Conservation (phyloP, 805 yeast species). For the Kregervanrija pseudodelftensis region DNA sequence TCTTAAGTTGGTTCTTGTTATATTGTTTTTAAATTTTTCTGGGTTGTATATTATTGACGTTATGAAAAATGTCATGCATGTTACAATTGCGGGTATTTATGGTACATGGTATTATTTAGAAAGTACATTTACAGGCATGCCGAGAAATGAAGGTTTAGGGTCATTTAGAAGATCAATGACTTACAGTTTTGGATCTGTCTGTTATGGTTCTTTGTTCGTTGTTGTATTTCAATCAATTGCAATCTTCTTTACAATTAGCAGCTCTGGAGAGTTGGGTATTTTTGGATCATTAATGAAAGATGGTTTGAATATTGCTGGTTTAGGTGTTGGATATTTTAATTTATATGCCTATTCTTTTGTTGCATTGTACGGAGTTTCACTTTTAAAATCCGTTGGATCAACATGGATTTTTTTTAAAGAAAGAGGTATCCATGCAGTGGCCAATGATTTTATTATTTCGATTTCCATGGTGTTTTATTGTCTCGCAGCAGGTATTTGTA, state of each 20-base stretch:
- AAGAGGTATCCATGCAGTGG: slow-evolving; percentile 76
- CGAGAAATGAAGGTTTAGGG: slow-evolving; percentile 71
- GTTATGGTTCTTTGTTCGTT: slow-evolving; percentile 72
- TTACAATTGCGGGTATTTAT: slow-evolving; percentile 75
- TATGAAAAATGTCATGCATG: slow-evolving; percentile 70
- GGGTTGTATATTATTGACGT: slow-evolving; percentile 83
- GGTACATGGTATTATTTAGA: slow-evolving; percentile 89
- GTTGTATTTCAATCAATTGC: slow-evolving; percentile 66
- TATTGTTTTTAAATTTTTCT: slow-evolving; percentile 44
- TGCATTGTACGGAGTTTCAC: slow-evolving; percentile 81
- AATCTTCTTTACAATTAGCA: neutral
- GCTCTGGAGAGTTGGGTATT: slow-evolving; percentile 2
- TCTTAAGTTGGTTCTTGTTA: slow-evolving; percentile 60
- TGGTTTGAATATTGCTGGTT: neutral
- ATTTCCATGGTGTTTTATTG: slow-evolving; percentile 69
- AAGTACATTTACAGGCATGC: slow-evolving; percentile 49
- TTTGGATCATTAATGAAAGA: slow-evolving; percentile 5
- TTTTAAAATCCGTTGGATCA: slow-evolving; percentile 65
- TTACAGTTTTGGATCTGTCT: slow-evolving; percentile 81
- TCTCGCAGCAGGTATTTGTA: slow-evolving; percentile 48
- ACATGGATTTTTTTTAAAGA: slow-evolving; percentile 66
- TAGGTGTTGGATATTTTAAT: slow-evolving; percentile 38
- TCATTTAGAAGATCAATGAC: slow-evolving; percentile 74
- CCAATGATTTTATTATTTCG: slow-evolving; percentile 76
- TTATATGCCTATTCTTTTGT: slow-evolving; percentile 83